Percentiles rank a stretch among this genome's conserved stretches.
phyloP scores from a whole-genome alignment of 495 filamentous ascomycete species.

The Cercophora scortea region DNA sequence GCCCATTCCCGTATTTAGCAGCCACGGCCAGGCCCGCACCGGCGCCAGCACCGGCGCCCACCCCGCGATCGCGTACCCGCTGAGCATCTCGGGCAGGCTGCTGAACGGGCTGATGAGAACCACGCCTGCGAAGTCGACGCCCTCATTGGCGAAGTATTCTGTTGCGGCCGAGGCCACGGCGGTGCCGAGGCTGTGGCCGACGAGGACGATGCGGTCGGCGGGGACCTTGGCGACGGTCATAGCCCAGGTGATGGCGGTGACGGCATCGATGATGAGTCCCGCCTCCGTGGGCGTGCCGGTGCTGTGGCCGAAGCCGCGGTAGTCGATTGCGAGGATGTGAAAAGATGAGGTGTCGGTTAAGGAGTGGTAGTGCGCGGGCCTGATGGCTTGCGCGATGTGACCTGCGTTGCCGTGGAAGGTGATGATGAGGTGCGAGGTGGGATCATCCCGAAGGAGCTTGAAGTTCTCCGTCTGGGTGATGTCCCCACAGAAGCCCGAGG shows the following conservation, averaged over 20 bases:
- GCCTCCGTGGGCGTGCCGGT: constrained; percentile 73
- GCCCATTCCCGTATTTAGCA: constrained; percentile 29
- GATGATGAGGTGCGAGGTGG: constrained; percentile 51
- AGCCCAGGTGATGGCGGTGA: constrained; percentile 64
- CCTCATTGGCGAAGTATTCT: constrained; percentile 50
- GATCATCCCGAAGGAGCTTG: constrained; percentile 54
- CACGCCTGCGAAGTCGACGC: constrained; percentile 56
- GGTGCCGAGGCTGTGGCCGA: constrained; percentile 89
- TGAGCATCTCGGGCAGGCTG: constrained; percentile 60
- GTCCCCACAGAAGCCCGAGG: constrained; percentile 41
- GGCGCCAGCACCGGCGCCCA: constrained; percentile 72
- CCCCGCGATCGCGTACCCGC: constrained; percentile 58
- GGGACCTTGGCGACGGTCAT: constrained; percentile 55
- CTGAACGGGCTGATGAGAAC: constrained; percentile 77
- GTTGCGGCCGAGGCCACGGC: constrained; percentile 67
- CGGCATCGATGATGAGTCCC: constrained; percentile 75
- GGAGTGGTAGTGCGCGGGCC: constrained; percentile 55
- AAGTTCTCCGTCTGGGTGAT: constrained; percentile 50
- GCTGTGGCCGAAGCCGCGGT: constrained; percentile 81
- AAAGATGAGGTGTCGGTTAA: constrained; percentile 49
- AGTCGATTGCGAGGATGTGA: constrained; percentile 68
- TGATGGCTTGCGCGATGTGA: constrained; percentile 54
- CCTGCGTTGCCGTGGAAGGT: constrained; percentile 55
- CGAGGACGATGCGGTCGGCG: constrained; percentile 62
- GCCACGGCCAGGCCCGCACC: constrained; percentile 40